Conservation (phyloP, 2,329 filamentous ascomycete genomes). For the Cytospora piceae region DNA sequence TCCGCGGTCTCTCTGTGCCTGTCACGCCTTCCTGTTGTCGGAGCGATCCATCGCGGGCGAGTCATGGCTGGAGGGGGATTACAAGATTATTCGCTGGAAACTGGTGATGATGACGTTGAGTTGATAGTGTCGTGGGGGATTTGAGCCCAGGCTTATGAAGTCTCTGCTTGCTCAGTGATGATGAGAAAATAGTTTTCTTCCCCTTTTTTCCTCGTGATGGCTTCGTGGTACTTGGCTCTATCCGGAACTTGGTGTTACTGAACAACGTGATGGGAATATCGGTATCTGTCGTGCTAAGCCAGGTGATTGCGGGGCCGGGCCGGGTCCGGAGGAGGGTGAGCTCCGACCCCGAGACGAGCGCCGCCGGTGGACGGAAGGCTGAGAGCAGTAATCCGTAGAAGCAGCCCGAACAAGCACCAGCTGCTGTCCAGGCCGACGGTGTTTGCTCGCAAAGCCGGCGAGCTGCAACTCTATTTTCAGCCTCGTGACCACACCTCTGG, state of each 20-base stretch:
- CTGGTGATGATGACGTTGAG: constrained; percentile 14
- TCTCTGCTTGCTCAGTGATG: background rate
- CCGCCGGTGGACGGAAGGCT: no score
- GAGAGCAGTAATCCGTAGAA: no score
- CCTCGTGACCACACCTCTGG: constrained; percentile 4
- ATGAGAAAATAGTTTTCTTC: background rate
- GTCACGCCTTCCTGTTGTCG: background rate
- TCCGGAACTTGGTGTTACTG: background rate
- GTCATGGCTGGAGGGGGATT: constrained; percentile 11
- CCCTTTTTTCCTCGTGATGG: background rate
- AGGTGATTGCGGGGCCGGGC: no score
- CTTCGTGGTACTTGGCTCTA: background rate
- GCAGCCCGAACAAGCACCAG: no score
- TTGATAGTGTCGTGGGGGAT: background rate
- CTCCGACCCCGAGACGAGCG: no score
- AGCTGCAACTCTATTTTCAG: constrained; percentile 21
- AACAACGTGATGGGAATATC: no score
- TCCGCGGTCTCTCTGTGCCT: background rate
- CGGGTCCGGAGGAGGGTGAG: no score
- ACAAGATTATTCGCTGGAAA: constrained; percentile 8
- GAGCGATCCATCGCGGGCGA: background rate
- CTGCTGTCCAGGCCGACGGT: constrained; percentile 1
- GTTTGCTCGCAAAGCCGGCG: background rate
- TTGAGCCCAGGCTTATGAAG: background rate
- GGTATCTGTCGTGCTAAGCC: no score